These are phyloP conservation scores for Cyberlindnera xylosilytica DNA, from an alignment of 805 yeast genomes.

Conservation along the genomic window DNA sequence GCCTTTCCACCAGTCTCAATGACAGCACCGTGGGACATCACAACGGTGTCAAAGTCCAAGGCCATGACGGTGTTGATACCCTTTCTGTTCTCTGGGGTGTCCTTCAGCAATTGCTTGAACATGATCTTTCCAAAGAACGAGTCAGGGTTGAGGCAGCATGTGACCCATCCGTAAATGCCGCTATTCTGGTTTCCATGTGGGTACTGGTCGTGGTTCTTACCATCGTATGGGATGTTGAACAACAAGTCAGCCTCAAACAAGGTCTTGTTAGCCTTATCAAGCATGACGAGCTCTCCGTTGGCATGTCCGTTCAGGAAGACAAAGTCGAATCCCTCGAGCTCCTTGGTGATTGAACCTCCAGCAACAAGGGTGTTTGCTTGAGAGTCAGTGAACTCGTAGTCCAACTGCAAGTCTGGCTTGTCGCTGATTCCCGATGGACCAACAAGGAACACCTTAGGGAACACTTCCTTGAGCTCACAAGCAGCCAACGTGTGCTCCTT, in stretches of 20 bases:
- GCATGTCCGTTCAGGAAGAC: slow-evolving; percentile 52
- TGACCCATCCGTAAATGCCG: slow-evolving; percentile 40
- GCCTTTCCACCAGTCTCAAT: slow-evolving; percentile 39
- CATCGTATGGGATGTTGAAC: slow-evolving; percentile 51
- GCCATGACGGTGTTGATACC: slow-evolving; percentile 19
- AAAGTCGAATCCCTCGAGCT: slow-evolving; percentile 49
- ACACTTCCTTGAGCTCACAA: slow-evolving; percentile 43
- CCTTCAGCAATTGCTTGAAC: slow-evolving; percentile 25
- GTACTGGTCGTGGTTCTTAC: slow-evolving; percentile 51
- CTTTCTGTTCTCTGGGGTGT: slow-evolving; percentile 11
- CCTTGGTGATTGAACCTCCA: slow-evolving; percentile 33
- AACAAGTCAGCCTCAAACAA: slow-evolving; percentile 59
- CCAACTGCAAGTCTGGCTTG: slow-evolving; percentile 37
- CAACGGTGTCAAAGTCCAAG: slow-evolving; percentile 49
- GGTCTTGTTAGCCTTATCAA: slow-evolving; percentile 44
- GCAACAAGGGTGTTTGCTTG: slow-evolving; percentile 36
- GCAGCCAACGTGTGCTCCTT: slow-evolving; percentile 65
- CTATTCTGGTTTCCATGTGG: slow-evolving; percentile 38
- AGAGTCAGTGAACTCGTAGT: slow-evolving; percentile 33
- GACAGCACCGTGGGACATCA: slow-evolving; percentile 60
- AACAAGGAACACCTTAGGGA: slow-evolving; percentile 50
- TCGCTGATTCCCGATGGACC: slow-evolving; percentile 42
- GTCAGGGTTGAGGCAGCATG: slow-evolving; percentile 40
- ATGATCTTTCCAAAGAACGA: slow-evolving; percentile 35
- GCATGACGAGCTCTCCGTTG: slow-evolving; percentile 58